Conservation (phyloP, 495 filamentous ascomycete genomes). For the Penicillium canariense region DNA sequence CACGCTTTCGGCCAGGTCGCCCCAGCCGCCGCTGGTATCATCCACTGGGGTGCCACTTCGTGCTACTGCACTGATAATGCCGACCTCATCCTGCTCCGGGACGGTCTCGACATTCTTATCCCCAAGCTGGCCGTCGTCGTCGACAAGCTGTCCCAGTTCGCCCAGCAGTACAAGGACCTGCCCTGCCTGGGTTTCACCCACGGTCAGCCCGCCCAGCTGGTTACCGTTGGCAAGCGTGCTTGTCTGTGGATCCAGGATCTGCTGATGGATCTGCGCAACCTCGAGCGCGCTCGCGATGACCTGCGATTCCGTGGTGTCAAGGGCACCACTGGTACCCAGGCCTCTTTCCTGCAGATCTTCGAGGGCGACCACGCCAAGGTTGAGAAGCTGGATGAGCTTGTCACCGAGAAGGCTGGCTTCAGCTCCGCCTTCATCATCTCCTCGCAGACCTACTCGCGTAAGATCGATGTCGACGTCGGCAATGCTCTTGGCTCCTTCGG, state of each 20-base stretch:
- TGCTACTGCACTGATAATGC: constrained; percentile 82
- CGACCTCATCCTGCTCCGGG: constrained; percentile 79
- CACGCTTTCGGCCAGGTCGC: constrained; percentile 70
- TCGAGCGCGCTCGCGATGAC: constrained; percentile 69
- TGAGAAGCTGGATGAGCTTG: constrained; percentile 66
- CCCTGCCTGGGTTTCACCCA: constrained; percentile 79
- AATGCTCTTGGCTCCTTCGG: constrained; percentile 83
- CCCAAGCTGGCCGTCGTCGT: constrained; percentile 86
- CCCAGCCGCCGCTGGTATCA: constrained; percentile 81
- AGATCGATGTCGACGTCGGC: constrained; percentile 77
- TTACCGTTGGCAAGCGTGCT: constrained; percentile 74
- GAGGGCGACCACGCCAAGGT: constrained; percentile 75
- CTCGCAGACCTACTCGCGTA: constrained; percentile 79
- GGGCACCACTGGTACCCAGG: constrained; percentile 76
- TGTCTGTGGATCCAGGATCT: constrained; percentile 87
- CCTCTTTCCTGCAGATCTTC: constrained; percentile 83
- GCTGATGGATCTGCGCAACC: constrained; percentile 78
- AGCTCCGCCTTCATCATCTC: constrained; percentile 66
- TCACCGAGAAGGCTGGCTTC: constrained; percentile 87
- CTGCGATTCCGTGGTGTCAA: constrained; percentile 83
- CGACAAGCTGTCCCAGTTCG: constrained; percentile 73
- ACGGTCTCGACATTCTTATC: constrained; percentile 72
- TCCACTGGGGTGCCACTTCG: constrained; percentile 72
- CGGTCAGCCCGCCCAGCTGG: constrained; percentile 73
- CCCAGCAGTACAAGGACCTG: constrained; percentile 68